Conservation (phyloP, 306 rosid genomes). For the Castanea mollissima region DNA sequence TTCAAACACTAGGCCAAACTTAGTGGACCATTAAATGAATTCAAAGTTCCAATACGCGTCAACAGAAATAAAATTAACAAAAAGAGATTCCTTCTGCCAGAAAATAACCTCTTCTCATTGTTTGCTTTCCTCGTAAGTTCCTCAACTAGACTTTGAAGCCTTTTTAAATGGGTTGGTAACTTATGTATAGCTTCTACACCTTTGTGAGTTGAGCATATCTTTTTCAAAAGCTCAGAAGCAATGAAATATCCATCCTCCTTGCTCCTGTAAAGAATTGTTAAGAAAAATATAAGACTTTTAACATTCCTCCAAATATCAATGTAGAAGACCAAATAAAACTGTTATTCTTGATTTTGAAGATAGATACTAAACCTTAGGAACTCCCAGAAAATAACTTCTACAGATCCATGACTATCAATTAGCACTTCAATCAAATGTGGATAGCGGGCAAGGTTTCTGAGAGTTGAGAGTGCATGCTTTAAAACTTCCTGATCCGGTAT, state of each 20-base stretch:
- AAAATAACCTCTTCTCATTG: constrained; percentile 63
- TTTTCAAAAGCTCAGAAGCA: constrained; percentile 71
- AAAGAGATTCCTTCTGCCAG: neutral
- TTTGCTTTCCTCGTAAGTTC: constrained; percentile 54
- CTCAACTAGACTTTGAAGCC: constrained; percentile 69
- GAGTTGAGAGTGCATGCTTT: constrained; percentile 77
- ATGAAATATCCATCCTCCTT: constrained; percentile 80
- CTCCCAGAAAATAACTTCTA: constrained; percentile 60
- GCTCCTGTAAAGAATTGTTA: constrained; percentile 50
- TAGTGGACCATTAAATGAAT: neutral
- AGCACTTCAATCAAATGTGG: constrained; percentile 66
- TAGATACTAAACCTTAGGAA: constrained; percentile 48
- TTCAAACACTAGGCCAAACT: neutral
- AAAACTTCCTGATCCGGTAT: constrained; percentile 82
- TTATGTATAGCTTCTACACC: constrained; percentile 60
- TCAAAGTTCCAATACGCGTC: neutral
- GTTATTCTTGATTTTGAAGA: neutral
- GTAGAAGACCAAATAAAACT: neutral
- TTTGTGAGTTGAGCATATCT: constrained; percentile 49
- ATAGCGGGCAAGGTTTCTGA: constrained; percentile 77
- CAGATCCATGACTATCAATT: constrained; percentile 46
- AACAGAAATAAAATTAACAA: neutral
- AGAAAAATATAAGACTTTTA: neutral
- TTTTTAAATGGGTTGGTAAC: constrained; percentile 58
- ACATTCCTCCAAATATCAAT: neutral